These are phyloP conservation scores for Salix brachista DNA, from an alignment of 345 rosid genomes.

Conservation along the genomic window DNA sequence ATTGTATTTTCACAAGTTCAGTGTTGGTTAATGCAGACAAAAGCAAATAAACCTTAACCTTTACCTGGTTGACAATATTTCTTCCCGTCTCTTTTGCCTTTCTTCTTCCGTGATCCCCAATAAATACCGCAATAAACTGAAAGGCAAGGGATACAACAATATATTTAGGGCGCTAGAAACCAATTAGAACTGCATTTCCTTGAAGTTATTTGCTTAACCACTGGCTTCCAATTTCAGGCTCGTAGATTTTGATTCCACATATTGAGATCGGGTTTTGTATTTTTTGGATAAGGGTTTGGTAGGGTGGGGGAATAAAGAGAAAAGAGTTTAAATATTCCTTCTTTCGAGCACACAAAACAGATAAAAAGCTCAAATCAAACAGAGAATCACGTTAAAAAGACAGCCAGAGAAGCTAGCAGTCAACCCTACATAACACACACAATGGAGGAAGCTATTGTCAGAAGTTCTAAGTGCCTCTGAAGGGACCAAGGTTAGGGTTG, in stretches of 20 bases:
- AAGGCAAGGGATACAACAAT: neutral
- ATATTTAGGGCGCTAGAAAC: neutral
- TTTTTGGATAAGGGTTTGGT: neutral
- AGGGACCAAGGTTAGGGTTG: neutral
- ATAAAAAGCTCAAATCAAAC: neutral
- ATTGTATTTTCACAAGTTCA: neutral
- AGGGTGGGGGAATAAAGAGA: neutral
- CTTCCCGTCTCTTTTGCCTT: conserved; percentile 75
- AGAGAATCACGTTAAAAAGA: neutral
- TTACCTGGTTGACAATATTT: conserved; percentile 89
- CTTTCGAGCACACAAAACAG: neutral
- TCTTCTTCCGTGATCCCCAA: conserved; percentile 85
- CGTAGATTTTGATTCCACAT: neutral
- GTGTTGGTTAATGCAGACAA: neutral
- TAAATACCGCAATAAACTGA: conserved; percentile 42
- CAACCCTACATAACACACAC: neutral
- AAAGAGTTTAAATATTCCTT: neutral
- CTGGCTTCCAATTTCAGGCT: neutral
- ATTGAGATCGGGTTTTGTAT: neutral
- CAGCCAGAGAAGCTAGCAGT: neutral
- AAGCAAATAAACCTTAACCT: neutral
- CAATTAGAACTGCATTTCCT: neutral
- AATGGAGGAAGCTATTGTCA: neutral
- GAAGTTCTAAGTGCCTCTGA: neutral
- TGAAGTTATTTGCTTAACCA: neutral